Evolutionary conservation across 208 protist genomes (phyloP).

Genomic region (Angomonas ambiguus): DNA sequence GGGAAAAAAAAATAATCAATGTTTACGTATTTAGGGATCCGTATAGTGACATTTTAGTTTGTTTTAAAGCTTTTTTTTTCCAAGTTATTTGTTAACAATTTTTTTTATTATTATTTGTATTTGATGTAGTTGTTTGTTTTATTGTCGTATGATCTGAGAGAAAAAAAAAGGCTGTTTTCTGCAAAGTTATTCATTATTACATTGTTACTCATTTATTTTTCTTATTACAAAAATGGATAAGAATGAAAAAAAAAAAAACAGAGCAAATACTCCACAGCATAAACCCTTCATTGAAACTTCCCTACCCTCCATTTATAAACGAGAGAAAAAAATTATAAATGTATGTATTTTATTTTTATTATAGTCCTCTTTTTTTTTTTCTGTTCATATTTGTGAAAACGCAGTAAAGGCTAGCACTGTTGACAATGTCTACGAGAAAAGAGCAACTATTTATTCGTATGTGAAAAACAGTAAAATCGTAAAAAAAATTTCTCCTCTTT

Average conservation of each 20-base stretch:
- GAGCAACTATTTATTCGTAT: too few relatives aligned
- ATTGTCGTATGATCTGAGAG: background rate
- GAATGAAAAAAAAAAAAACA: background rate
- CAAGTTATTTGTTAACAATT: conserved; percentile 7
- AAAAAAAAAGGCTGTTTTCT: background rate
- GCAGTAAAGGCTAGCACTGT: too few relatives aligned
- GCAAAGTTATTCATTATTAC: background rate
- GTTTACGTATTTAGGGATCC: background rate
- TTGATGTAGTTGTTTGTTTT: background rate
- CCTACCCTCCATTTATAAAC: background rate
- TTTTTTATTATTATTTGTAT: background rate
- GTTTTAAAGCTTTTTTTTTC: conserved; percentile 3
- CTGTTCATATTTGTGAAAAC: too few relatives aligned
- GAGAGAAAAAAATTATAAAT: background rate
- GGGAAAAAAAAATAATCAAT: background rate
- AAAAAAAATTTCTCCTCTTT: too few relatives aligned
- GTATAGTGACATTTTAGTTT: background rate
- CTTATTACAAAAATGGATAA: too few relatives aligned
- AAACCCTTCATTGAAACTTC: background rate
- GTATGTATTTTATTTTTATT: too few relatives aligned
- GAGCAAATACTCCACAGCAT: too few relatives aligned
- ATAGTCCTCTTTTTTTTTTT: too few relatives aligned
- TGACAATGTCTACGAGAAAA: too few relatives aligned
- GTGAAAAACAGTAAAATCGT: too few relatives aligned
- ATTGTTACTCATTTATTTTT: background rate